A percentile compares a stretch with the other conserved stretches of the same genome.
phyloP scores from a whole-genome alignment of 208 protist genomes.

The Crithidia fasciculata region DNA sequence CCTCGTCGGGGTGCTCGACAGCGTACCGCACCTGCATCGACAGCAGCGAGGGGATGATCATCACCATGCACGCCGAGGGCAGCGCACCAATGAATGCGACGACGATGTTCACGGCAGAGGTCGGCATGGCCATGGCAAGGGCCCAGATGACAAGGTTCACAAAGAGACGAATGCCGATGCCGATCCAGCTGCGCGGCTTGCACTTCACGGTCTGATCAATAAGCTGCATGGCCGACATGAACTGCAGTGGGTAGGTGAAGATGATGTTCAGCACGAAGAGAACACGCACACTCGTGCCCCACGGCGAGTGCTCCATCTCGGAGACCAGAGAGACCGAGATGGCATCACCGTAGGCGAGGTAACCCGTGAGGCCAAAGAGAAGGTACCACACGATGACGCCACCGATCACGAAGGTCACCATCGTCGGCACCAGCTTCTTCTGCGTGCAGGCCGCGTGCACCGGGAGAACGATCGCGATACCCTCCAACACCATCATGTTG shows the following conservation, averaged over 20 bases:
- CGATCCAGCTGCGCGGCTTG: constrained; percentile 59
- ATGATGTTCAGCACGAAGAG: constrained; percentile 63
- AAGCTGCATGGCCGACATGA: constrained; percentile 79
- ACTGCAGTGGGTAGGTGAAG: constrained; percentile 82
- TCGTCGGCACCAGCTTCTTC: constrained; percentile 55
- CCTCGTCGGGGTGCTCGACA: constrained; percentile 56
- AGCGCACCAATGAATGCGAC: constrained; percentile 76
- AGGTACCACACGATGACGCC: constrained; percentile 59
- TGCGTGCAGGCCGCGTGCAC: constrained; percentile 71
- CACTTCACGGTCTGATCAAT: constrained; percentile 58
- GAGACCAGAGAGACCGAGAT: constrained; percentile 56
- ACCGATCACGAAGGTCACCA: constrained; percentile 56
- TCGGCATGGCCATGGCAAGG: constrained; percentile 62
- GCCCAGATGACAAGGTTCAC: constrained; percentile 72
- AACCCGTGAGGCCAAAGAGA: constrained; percentile 70
- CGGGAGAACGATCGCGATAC: constrained; percentile 74
- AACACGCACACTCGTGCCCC: constrained; percentile 53
- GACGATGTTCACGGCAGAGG: constrained; percentile 69
- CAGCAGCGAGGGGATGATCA: constrained; percentile 70
- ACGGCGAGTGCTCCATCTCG: constrained; percentile 42
- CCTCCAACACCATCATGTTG: constrained; percentile 84
- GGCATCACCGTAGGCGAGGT: constrained; percentile 62
- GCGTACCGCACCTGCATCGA: constrained; percentile 54
- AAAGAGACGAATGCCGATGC: constrained; percentile 49
- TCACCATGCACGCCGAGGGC: constrained; percentile 69